Conservation (phyloP, 1,284 basidiomycete genomes). For the Trichosporon coremiiforme region DNA sequence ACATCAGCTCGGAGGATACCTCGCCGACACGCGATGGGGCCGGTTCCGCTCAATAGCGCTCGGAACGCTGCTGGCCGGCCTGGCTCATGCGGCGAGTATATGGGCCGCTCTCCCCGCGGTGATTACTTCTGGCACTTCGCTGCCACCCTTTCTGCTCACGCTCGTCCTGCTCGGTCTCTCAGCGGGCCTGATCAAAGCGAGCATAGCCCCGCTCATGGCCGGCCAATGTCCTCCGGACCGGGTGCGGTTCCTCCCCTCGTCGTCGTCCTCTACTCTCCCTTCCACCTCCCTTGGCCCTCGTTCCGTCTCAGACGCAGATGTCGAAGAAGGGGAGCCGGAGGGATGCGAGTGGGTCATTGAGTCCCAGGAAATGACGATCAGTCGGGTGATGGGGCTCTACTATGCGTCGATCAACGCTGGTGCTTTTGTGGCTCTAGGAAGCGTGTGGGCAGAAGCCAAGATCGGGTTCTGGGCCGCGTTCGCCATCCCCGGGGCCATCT, state of each 20-base stretch:
- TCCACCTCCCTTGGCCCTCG: too few relatives aligned
- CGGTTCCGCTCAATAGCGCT: conserved; percentile 34
- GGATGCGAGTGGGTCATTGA: background rate
- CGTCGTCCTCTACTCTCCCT: too few relatives aligned
- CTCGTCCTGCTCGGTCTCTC: background rate
- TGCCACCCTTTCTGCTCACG: background rate
- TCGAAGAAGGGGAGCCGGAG: too few relatives aligned
- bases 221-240: background rate
- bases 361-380: background rate
- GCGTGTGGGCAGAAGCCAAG: conserved; percentile 16
- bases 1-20: conserved; percentile 24
- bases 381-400: background rate
- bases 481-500: conserved; percentile 35
- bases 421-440: conserved; percentile 3
- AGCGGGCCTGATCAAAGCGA: background rate
- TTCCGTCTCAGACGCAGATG: background rate
- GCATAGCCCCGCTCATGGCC: background rate
- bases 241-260: background rate
- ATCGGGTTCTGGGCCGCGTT: conserved; percentile 38
- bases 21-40: conserved; percentile 35
- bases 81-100: background rate
- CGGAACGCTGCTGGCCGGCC: conserved; percentile 27
- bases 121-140: background rate
- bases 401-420: background rate
- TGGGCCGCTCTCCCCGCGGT: background rate